Percentiles rank a stretch among this genome's conserved stretches.
phyloP scores from a whole-genome alignment of 2,329 filamentous ascomycete species.

The Mollisiaceae sp. region DNA sequence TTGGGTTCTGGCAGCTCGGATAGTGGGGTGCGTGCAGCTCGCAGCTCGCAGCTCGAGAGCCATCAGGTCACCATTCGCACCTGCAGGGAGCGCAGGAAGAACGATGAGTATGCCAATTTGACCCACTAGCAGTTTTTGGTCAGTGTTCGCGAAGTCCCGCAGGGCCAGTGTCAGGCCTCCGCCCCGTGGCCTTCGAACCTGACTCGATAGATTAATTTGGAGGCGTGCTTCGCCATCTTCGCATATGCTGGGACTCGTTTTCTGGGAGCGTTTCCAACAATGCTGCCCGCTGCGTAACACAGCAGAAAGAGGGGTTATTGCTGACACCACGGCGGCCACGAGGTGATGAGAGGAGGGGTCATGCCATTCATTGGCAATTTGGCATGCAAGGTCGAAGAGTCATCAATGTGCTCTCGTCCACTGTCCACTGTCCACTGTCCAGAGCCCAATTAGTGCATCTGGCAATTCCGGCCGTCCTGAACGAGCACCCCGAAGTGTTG shows the following conservation, averaged over 20 bases:
- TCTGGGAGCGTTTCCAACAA: background rate
- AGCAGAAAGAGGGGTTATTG: conserved; percentile 1
- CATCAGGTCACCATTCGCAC: no score
- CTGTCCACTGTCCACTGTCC: no score
- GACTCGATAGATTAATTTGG: background rate
- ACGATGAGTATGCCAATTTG: background rate
- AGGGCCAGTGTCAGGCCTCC: background rate
- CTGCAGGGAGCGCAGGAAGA: no score
- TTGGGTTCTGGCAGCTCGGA: background rate
- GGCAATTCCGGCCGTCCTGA: conserved; percentile 1
- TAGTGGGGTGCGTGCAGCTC: background rate
- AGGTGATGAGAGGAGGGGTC: background rate
- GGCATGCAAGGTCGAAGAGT: background rate
- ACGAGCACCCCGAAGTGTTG: conserved; percentile 2
- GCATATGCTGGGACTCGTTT: background rate
- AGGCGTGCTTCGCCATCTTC: background rate
- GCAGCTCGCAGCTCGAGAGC: no score
- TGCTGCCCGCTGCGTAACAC: background rate
- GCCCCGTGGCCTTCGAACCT: background rate
- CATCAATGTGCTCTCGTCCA: background rate
- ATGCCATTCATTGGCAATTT: background rate
- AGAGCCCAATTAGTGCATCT: background rate
- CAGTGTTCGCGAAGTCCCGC: background rate
- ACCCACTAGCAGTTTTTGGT: background rate
- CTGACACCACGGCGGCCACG: background rate